These are phyloP conservation scores for Crassisporium funariophilum DNA, from an alignment of 768 basidiomycete species.

Conservation along the genomic window DNA sequence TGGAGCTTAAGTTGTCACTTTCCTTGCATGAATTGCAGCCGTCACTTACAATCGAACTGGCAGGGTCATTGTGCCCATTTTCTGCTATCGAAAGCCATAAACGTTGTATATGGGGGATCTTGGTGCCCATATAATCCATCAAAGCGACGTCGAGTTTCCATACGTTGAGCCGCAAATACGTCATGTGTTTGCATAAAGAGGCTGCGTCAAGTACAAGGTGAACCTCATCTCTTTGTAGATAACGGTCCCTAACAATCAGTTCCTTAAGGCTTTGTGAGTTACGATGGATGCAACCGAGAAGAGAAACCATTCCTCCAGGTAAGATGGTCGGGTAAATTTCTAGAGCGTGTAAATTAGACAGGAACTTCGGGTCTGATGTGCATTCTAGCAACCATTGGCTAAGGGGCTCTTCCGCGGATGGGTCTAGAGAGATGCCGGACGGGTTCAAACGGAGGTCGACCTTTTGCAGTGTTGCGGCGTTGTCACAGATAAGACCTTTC, in stretches of 20 bases:
- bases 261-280: slow-evolving; percentile 33
- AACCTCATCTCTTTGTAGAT: slow-evolving; percentile 36
- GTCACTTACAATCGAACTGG: not conserved
- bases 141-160: slow-evolving; percentile 31
- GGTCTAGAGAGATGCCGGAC: slow-evolving; percentile 29
- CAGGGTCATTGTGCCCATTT: slow-evolving; percentile 10
- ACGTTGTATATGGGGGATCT: slow-evolving; percentile 31
- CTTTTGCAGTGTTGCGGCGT: slow-evolving; percentile 32
- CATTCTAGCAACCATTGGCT: slow-evolving; percentile 35
- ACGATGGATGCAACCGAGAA: slow-evolving; percentile 32
- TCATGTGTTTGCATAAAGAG: slow-evolving; percentile 24
- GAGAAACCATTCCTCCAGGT: slow-evolving; percentile 33
- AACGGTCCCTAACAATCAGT: slow-evolving; percentile 43
- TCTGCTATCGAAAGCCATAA: slow-evolving; percentile 35
- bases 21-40: slow-evolving; percentile 7
- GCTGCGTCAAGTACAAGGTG: slow-evolving; percentile 26
- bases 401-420: slow-evolving; percentile 32
- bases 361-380: slow-evolving; percentile 26
- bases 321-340: slow-evolving; percentile 45
- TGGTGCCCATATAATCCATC: slow-evolving; percentile 34
- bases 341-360: slow-evolving; percentile 34
- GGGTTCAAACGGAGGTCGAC: slow-evolving; percentile 44
- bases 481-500: slow-evolving; percentile 30
- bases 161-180: slow-evolving; percentile 36
- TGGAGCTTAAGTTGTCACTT: not conserved